Conservation (phyloP, 2,329 filamentous ascomycete genomes). For the Exserohilum rostratum region DNA sequence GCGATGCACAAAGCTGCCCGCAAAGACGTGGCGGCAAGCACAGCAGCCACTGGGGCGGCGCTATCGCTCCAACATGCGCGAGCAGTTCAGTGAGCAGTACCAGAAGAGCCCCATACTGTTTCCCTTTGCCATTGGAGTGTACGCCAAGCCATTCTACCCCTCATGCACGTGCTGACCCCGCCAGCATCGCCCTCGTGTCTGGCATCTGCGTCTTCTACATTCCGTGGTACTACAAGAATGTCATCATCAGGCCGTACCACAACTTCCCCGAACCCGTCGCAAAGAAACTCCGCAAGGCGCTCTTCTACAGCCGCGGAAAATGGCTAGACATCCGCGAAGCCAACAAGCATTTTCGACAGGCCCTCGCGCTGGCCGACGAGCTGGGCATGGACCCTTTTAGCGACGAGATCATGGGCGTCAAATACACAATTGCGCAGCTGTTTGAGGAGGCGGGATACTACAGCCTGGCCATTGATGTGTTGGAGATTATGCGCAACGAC, state of each 20-base stretch:
- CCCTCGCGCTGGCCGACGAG: conserved; percentile 74
- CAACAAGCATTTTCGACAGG: conserved; percentile 81
- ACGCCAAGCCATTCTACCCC: background rate
- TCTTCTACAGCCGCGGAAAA: conserved; percentile 77
- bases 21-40: conserved; percentile 31
- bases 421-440: conserved; percentile 79
- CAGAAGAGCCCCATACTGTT: conserved; percentile 49
- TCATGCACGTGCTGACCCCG: conserved; percentile 11
- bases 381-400: conserved; percentile 84
- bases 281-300: conserved; percentile 77
- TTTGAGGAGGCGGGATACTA: conserved; percentile 78
- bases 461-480: conserved; percentile 72
- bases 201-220: conserved; percentile 50
- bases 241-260: conserved; percentile 58
- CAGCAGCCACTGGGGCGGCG: conserved; percentile 37
- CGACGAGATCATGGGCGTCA: conserved; percentile 88
- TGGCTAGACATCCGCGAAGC: conserved; percentile 76
- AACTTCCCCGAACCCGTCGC: conserved; percentile 73
- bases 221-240: conserved; percentile 55
- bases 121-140: conserved; percentile 42
- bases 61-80: conserved; percentile 34
- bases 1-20: conserved; percentile 26
- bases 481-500: conserved; percentile 77
- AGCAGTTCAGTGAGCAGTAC: conserved; percentile 43
- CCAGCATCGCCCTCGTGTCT: conserved; percentile 49